Base-by-base conservation (phyloP, 352 stramenopile genomes). In the Pythium aquatile region DNA sequence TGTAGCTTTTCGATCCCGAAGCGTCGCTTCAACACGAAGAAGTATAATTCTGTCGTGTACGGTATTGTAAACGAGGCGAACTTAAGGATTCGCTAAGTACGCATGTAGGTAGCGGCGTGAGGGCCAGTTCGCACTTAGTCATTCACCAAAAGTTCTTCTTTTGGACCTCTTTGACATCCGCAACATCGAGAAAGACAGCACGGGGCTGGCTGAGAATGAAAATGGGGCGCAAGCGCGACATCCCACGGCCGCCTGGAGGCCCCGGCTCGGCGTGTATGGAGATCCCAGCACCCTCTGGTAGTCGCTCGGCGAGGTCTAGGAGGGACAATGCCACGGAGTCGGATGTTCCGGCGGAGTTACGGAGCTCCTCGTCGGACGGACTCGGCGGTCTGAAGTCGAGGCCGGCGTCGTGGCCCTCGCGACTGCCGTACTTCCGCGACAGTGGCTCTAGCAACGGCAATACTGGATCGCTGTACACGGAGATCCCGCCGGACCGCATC, bases 401-500 rank as follows among this genome's bases (percentile, higher is more conserved):
- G 17, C 66, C 66, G 20, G 66, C 66, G 48, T 65, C 66, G 24
- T 72, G 66, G 66, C 57, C 66, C 1, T 72, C 55, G 49, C 55
- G 61, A 26, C 30, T 68, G 8, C 30, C 60, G 47, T 28, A 61
- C 26, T 68, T 62, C 51, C 55, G 40, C 13, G 60, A 68, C 55
- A 58, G 49, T 33, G 24, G 14, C 24, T 55, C 49, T 17, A 55
- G 60, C 60, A 66, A 42, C 32, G 40, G 55, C 17, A 20, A 52
- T 7, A 3, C 16, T 24, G 20, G 20, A 16, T 39, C 59, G 37
- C 26, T 29, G 30, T 58, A 35, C 29, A 14, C 58, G 2, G 66
- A 68, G 14, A 61, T 65, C 20, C 44, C 60, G 4, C 9, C n/a
- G 24, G 65, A 73, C 44, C 60, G 60, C 58, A 83, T 94, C 54